Evolutionary conservation across 2,329 filamentous ascomycete genomes (phyloP).

Genomic region (Pseudopyricularia cyperi): DNA sequence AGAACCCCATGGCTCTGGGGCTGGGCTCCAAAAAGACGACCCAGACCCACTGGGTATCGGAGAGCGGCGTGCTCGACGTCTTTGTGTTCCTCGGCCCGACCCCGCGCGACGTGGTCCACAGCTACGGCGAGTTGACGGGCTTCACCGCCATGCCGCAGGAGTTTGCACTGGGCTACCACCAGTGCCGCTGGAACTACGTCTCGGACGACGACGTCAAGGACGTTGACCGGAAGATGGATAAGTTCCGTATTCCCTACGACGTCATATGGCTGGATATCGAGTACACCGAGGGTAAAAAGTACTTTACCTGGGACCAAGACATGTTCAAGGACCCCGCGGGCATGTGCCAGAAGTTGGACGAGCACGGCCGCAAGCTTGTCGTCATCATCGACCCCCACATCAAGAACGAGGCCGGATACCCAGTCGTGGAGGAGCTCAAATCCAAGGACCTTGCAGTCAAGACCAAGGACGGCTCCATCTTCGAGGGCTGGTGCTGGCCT

Average conservation of each 20-base stretch:
- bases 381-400: conserved; percentile 96
- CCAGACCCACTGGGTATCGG: conserved; percentile 93
- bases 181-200: conserved; percentile 98
- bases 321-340: conserved; percentile 74
- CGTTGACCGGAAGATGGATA: conserved; percentile 92
- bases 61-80: conserved; percentile 76
- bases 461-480: conserved; percentile 80
- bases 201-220: conserved; percentile 95
- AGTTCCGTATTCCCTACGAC: conserved; percentile 89
- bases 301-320: conserved; percentile 92
- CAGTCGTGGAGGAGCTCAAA: conserved; percentile 67
- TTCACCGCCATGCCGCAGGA: conserved; percentile 84
- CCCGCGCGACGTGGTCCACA: conserved; percentile 66
- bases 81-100: conserved; percentile 91
- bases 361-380: conserved; percentile 78
- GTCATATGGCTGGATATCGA: conserved; percentile 99
- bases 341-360: conserved; percentile 81
- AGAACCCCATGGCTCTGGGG: conserved; percentile 68
- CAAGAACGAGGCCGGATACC: conserved; percentile 76
- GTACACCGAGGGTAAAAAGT: conserved; percentile 93
- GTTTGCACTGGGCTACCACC: conserved; percentile 87
- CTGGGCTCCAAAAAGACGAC: conserved; percentile 59
- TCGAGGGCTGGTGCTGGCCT: conserved; percentile 98
- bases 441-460: conserved; percentile 72
- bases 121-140: conserved; percentile 82